These are phyloP conservation scores for Pisolithus microcarpus DNA, from an alignment of 768 basidiomycete species.

Conservation along the genomic window DNA sequence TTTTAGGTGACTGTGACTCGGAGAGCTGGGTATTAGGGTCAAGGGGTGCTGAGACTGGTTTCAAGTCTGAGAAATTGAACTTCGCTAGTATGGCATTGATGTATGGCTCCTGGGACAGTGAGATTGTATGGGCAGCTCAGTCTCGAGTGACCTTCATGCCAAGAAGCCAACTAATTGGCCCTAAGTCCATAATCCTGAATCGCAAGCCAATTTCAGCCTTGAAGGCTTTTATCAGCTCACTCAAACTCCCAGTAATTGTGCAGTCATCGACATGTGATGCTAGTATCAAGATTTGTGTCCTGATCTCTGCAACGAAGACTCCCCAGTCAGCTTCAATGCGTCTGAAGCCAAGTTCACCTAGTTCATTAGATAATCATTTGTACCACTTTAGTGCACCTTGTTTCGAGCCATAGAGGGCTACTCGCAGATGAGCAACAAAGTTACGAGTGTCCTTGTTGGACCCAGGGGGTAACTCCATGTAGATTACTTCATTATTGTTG, in stretches of 20 bases:
- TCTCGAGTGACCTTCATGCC: slow-evolving; percentile 3
- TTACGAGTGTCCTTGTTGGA: slow-evolving; percentile 1
- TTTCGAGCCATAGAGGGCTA: slow-evolving; percentile 6
- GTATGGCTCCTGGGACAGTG: neutral
- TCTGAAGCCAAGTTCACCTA: neutral
- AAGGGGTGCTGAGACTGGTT: neutral
- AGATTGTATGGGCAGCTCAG: neutral
- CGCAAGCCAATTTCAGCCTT: neutral
- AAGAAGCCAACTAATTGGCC: slow-evolving; percentile 8
- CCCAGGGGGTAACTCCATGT: slow-evolving; percentile 36
- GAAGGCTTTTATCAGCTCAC: neutral
- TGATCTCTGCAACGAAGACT: neutral
- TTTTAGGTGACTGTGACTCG: neutral
- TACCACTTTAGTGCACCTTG: slow-evolving; percentile 9
- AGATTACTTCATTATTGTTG: slow-evolving; percentile 30
- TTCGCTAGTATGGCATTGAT: neutral
- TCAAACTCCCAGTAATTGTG: neutral
- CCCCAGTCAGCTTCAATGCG: neutral
- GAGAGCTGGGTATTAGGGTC: neutral
- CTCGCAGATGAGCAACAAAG: slow-evolving; percentile 6
- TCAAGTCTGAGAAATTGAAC: slow-evolving; percentile 4
- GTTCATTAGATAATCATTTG: neutral
- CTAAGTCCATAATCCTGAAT: neutral
- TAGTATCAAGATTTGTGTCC: neutral
- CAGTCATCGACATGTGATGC: slow-evolving; percentile 5